phyloP scores from a whole-genome alignment of 2,329 filamentous ascomycete genomes.

The Claviceps paspali region DNA sequence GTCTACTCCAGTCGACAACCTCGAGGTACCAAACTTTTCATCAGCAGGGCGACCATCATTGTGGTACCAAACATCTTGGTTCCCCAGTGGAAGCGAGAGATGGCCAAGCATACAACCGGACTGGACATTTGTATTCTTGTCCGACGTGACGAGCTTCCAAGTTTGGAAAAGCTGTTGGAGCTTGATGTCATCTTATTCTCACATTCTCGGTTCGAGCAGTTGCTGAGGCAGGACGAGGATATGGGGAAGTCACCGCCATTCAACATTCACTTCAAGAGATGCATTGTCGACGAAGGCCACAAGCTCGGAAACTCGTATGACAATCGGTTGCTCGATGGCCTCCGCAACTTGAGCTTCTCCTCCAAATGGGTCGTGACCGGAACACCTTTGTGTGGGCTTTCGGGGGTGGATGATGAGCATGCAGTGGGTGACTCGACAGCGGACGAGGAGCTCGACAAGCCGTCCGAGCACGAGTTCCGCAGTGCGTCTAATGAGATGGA shows the following conservation, averaged over 20 bases:
- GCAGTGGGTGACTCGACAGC: no score
- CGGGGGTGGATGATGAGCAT: conserved; percentile 46
- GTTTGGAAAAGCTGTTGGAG: conserved; percentile 38
- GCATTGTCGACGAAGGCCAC: conserved; percentile 88
- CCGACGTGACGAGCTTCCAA: conserved; percentile 35
- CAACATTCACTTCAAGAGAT: conserved; percentile 65
- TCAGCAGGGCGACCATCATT: conserved; percentile 58
- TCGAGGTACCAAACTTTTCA: no score
- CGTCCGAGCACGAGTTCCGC: no score
- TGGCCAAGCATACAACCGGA: conserved; percentile 49
- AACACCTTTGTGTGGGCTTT: conserved; percentile 72
- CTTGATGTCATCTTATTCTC: conserved; percentile 72
- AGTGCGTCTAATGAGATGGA: no score
- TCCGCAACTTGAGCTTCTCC: conserved; percentile 45
- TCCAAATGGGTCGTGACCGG: conserved; percentile 82
- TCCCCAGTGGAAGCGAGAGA: conserved; percentile 71
- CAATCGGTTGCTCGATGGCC: conserved; percentile 30
- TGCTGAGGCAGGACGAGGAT: conserved; percentile 24
- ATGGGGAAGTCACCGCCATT: conserved; percentile 44
- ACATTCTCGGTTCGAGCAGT: conserved; percentile 52
- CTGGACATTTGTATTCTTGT: not conserved
- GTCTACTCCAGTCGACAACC: no score
- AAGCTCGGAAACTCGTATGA: conserved; percentile 53
- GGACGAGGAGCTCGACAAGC: no score
- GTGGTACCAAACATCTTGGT: conserved; percentile 74